Evolutionary conservation across 257 asterid genomes (phyloP).

Genomic region (Solanum appendiculatum): DNA sequence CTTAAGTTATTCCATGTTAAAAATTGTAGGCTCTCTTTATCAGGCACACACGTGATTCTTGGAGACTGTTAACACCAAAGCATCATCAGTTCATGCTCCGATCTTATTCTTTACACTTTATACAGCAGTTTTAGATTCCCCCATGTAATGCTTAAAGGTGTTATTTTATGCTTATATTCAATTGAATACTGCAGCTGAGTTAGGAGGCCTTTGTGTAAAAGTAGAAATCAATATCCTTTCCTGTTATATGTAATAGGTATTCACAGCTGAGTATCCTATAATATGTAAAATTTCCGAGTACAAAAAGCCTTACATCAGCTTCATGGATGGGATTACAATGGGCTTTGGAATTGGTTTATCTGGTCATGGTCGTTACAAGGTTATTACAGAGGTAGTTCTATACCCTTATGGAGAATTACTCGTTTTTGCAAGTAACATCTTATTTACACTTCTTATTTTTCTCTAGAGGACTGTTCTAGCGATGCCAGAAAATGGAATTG

Average conservation of each 20-base stretch:
- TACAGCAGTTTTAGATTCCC: background rate
- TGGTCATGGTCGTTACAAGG: constrained; percentile 92
- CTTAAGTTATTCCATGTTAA: background rate
- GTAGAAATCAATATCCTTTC: background rate
- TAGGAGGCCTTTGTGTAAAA: background rate
- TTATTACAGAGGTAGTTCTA: constrained; percentile 70
- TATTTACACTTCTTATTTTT: background rate
- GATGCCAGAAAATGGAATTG: constrained; percentile 98
- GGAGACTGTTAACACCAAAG: background rate
- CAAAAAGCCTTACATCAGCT: constrained; percentile 86
- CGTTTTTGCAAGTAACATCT: background rate
- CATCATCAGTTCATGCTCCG: background rate
- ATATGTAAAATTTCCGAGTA: constrained; percentile 86
- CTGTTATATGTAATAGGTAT: constrained; percentile 43
- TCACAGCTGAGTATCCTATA: constrained; percentile 86
- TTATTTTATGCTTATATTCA: background rate
- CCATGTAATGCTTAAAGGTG: background rate
- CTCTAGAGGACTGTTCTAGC: constrained; percentile 90
- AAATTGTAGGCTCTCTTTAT: background rate
- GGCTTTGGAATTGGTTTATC: constrained; percentile 96
- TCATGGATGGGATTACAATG: constrained; percentile 98
- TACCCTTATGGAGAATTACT: background rate
- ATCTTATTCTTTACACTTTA: background rate
- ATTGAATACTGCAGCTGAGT: background rate
- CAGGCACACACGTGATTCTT: background rate